These are phyloP conservation scores for Ulmus americana DNA, from an alignment of 331 rosid genomes.

Conservation along the genomic window DNA sequence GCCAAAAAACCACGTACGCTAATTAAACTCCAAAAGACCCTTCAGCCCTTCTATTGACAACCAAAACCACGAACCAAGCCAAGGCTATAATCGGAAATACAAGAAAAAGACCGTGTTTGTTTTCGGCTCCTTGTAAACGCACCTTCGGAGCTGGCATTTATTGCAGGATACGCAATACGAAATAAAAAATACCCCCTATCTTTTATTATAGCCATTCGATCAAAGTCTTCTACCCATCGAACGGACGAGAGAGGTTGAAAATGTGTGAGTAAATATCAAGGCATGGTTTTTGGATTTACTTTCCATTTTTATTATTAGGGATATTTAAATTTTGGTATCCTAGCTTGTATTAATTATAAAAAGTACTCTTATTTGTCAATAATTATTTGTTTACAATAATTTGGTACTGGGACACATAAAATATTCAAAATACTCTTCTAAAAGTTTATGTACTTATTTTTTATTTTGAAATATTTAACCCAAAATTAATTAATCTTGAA, in stretches of 20 bases:
- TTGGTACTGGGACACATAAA: too few relatives aligned
- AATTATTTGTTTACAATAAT: too few relatives aligned
- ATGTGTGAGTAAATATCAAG: background rate
- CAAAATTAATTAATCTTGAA: too few relatives aligned
- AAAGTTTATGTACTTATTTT: too few relatives aligned
- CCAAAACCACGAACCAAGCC: too few relatives aligned
- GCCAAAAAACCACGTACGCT: background rate
- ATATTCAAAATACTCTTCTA: too few relatives aligned
- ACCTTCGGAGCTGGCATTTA: background rate
- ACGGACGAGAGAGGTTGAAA: background rate
- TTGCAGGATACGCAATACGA: background rate
- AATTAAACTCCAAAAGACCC: background rate
- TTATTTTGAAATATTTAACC: too few relatives aligned
- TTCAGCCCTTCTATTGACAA: background rate
- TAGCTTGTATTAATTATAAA: too few relatives aligned
- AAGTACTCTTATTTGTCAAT: too few relatives aligned
- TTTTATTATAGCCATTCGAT: background rate
- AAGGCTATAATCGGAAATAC: slow-evolving; percentile 1
- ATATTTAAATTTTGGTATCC: too few relatives aligned
- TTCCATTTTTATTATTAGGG: background rate
- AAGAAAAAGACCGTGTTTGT: background rate
- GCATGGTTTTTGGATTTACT: background rate
- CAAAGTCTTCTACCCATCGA: background rate
- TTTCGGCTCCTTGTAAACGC: background rate
- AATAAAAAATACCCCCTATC: background rate